These are phyloP conservation scores for Talaromyces sp. DNA, from an alignment of 2,329 filamentous ascomycete species.

Conservation along the genomic window DNA sequence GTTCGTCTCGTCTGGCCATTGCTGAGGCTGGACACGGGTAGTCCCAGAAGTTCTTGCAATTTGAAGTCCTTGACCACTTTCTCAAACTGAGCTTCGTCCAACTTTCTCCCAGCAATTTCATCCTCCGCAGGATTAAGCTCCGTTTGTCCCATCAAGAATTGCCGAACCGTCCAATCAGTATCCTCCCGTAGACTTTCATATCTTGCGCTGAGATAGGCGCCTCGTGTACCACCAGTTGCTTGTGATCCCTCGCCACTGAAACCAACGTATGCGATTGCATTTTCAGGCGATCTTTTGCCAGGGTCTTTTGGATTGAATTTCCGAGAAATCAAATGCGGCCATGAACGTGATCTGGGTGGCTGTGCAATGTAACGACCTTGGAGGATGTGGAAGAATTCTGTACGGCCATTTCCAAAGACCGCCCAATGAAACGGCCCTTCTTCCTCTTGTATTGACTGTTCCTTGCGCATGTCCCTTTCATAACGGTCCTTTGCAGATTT, in stretches of 20 bases:
- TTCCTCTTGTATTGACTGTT: slow-evolving; percentile 38
- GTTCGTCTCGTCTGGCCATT: slow-evolving; percentile 89
- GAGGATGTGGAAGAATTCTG: slow-evolving; percentile 75
- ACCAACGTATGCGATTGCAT: slow-evolving; percentile 82
- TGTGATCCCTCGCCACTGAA: slow-evolving; percentile 70
- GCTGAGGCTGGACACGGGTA: slow-evolving; percentile 85
- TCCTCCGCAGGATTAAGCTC: slow-evolving; percentile 70
- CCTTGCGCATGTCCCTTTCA: neutral
- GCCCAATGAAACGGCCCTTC: slow-evolving; percentile 61
- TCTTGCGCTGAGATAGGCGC: slow-evolving; percentile 79
- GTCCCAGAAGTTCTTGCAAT: slow-evolving; percentile 64
- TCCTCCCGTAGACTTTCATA: slow-evolving; percentile 86
- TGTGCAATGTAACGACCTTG: slow-evolving; percentile 70
- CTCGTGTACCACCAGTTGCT: slow-evolving; percentile 49
- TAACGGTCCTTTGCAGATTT: neutral
- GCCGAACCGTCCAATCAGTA: slow-evolving; percentile 77
- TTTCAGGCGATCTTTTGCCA: slow-evolving; percentile 55
- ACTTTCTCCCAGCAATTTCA: slow-evolving; percentile 29
- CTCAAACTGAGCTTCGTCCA: slow-evolving; percentile 50
- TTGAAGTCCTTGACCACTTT: slow-evolving; percentile 67
- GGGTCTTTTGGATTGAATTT: slow-evolving; percentile 52
- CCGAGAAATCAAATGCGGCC: slow-evolving; percentile 68
- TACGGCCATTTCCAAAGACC: slow-evolving; percentile 77
- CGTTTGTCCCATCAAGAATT: slow-evolving; percentile 79
- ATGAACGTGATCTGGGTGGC: slow-evolving; percentile 71